phyloP scores from a whole-genome alignment of 192 early-diverging fungal species.

The Rhizoclosmatium sp. region DNA sequence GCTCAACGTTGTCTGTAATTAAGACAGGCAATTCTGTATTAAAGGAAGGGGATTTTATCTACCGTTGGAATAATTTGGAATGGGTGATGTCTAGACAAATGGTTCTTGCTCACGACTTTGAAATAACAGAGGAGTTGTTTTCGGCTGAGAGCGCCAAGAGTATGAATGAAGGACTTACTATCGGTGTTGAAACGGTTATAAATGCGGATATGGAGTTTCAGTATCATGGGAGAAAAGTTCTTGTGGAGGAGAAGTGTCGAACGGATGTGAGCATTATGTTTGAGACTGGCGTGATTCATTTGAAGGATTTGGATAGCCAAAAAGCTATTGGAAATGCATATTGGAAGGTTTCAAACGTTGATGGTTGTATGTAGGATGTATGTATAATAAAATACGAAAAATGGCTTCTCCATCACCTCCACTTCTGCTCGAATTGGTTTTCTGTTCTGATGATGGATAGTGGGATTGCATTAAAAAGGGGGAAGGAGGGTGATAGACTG shows the following conservation, averaged over 20 bases:
- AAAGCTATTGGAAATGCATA: background rate
- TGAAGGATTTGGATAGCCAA: background rate
- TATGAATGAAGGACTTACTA: background rate
- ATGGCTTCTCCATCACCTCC: no score
- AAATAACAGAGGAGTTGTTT: background rate
- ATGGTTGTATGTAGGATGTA: background rate
- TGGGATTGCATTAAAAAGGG: no score
- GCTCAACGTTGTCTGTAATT: background rate
- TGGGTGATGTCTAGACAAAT: background rate
- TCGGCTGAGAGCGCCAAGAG: background rate
- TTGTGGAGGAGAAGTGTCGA: background rate
- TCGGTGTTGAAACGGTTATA: background rate
- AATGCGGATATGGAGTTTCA: background rate
- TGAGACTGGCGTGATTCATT: background rate
- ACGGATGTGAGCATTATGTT: background rate
- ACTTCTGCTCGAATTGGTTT: no score
- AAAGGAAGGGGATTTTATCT: constrained; percentile 1
- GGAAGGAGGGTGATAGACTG: no score
- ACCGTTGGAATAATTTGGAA: background rate
- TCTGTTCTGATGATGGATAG: no score
- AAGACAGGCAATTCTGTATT: background rate
- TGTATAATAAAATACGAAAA: no score
- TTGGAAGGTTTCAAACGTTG: constrained; percentile 1
- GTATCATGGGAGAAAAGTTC: background rate
- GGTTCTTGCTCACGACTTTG: background rate